Conservation (phyloP, 345 rosid genomes). For the Mercurialis annua region DNA sequence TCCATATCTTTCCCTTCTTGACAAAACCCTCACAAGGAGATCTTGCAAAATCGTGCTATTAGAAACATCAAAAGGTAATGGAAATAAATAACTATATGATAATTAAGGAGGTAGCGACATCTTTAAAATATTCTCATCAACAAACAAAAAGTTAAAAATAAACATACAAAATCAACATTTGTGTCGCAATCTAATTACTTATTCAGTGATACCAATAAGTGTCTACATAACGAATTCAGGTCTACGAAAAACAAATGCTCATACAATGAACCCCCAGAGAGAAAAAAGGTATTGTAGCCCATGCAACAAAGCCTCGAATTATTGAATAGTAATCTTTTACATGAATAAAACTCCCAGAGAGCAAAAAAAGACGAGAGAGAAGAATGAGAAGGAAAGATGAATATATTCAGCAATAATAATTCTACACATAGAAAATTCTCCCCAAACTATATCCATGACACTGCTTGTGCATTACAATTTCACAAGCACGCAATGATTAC, state of each 20-base stretch:
- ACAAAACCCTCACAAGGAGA: constrained; percentile 66
- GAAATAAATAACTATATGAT: constrained; percentile 16
- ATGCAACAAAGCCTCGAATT: background rate
- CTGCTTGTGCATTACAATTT: background rate
- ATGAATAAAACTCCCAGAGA: background rate
- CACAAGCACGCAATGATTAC: background rate
- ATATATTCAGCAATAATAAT: background rate
- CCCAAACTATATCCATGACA: background rate
- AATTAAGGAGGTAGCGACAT: background rate
- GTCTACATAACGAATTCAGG: background rate
- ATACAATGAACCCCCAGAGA: background rate
- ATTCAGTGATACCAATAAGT: background rate
- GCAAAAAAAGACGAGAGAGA: background rate
- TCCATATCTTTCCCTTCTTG: constrained; percentile 52
- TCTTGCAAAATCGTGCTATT: constrained; percentile 60
- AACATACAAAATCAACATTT: background rate
- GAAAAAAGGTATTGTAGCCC: background rate
- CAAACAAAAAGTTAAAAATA: background rate
- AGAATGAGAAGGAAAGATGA: background rate
- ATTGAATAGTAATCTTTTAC: background rate
- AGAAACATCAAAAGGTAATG: constrained; percentile 28
- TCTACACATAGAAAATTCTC: background rate
- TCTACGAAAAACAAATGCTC: background rate
- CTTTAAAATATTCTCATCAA: background rate
- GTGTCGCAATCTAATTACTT: background rate